Evolutionary conservation across 192 early-diverging fungal genomes (phyloP), one percentile per base, ranked within the genome.

Genomic region (Coemansia sp.): DNA sequence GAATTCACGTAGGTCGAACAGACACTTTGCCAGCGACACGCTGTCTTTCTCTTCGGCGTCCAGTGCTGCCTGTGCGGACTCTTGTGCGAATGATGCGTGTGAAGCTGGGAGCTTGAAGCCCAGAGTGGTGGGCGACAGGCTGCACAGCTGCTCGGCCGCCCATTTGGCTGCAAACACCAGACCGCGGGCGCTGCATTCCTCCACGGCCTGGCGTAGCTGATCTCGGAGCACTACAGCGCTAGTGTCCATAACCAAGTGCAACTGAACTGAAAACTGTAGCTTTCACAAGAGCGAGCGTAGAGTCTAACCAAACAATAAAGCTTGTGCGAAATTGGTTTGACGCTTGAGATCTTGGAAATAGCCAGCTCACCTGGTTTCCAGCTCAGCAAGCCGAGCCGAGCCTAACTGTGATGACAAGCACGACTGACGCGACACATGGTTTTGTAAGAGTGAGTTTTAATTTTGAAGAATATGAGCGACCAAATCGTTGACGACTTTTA

Each of bases 121-220:
- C 14, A 19, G 47, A 47, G n/a, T 32, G 13, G 27, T 47, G 55
- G 50, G 16, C 3, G 64, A 38, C 11, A 74, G 57, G 20, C 56
- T 67, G 59, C 77, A 80, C n/a, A 80, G 68, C 54, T 80, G 77
- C 62, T 80, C 77, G 11, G 62, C 60, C 9, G 88, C 89, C 91
- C 91, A 93, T 68, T 91, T 89, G 11, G 88, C 85, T 7, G 89
- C 75, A 73, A 88, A 83, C 57, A 85, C 81, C 49, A 93, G 82
- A 14, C 90, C 88, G 12, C 90, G 75, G 27, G 87, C 82, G 14
- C 85, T 83, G 67, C 91, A 93, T 9, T 90, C 83, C 2, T 82
- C 65, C 6, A 88, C 74, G 1, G 86, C 84, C 59, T 85, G 64
- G 47, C 88, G 85, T 26, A 93, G 69, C 49, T 80, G 71, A 2